Evolutionary conservation across 2,329 filamentous ascomycete genomes (phyloP), one percentile per base, ranked within the genome.

Genomic region (Beauveria pseudobassiana): DNA sequence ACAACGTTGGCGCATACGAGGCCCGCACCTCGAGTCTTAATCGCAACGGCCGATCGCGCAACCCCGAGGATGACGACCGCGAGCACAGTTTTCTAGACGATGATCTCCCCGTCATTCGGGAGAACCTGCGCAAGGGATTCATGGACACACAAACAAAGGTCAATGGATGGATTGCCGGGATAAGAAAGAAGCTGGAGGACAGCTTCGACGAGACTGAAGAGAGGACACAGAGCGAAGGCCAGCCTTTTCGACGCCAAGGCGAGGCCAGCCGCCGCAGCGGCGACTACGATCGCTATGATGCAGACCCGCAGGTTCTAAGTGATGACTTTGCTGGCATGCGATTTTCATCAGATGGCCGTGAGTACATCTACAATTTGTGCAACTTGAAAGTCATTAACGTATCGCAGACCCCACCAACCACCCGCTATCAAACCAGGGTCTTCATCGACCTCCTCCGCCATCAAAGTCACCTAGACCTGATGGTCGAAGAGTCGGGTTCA

Each of bases 51-150:
- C 73, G 80, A 74, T 80, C 64, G 80, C 63, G 68, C 18, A 61
- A 56, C 34, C 65, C 57, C 60, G 67, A 66, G 16, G 71, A 86
- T 43, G 86, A 86, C 16, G 87, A 91, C 55, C 85, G 84, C 53
- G 91, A 96, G 69, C 89, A 89, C 70, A 97, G 86, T 78, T 99
- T 99, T 75, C 85, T 98, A 68, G 95, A 99, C 69, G 95, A 99
- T 69, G 95, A 99, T 67, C 83, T 99, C 16, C 93, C 95, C 1
- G 87, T 93, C 55, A 97, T 99, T 71, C 88, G 87, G 67, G 91
- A 96, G 72, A 97, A 96, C 70, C 84, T 99, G 67, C 89, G 88
- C 72, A 96, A 98, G 77, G 95, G 95, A 4, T 99, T 99, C 76
- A 71, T 92, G 61, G 93, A 99, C 71, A 98, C 95, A 2, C 95